These are phyloP conservation scores for Wickerhamiella kazuoi DNA, from an alignment of 805 yeast species.

Conservation along the genomic window DNA sequence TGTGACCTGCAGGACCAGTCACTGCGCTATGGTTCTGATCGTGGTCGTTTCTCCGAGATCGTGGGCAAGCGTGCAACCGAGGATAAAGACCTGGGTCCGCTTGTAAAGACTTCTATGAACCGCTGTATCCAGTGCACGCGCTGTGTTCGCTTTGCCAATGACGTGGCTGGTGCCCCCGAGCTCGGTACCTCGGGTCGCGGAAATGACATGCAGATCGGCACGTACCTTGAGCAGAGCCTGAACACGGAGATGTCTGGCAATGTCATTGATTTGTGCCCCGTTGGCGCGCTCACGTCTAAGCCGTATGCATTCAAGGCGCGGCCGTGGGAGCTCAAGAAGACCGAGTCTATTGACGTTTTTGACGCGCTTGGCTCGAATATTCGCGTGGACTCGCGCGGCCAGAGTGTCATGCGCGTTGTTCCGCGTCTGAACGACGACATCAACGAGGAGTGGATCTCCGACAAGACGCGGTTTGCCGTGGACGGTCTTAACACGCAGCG, in stretches of 20 bases:
- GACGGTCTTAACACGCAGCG: constrained; percentile 80
- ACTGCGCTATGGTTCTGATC: constrained; percentile 64
- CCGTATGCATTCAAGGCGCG: constrained; percentile 87
- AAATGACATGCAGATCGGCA: constrained; percentile 81
- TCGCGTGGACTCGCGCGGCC: constrained; percentile 73
- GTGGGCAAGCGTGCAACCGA: constrained; percentile 79
- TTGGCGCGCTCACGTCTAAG: constrained; percentile 77
- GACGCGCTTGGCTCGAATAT: constrained; percentile 72
- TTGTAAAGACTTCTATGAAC: constrained; percentile 80
- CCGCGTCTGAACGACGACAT: constrained; percentile 76
- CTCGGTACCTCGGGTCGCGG: constrained; percentile 82
- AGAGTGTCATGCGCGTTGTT: constrained; percentile 70
- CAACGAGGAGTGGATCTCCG: constrained; percentile 84
- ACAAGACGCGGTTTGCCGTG: constrained; percentile 68
- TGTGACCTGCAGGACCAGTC: constrained; percentile 85
- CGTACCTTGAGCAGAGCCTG: constrained; percentile 68
- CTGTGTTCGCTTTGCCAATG: constrained; percentile 78
- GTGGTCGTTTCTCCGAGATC: constrained; percentile 70
- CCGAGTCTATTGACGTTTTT: constrained; percentile 69
- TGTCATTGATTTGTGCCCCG: constrained; percentile 77
- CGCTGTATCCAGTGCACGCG: constrained; percentile 86
- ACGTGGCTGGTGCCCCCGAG: constrained; percentile 85
- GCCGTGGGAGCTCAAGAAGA: constrained; percentile 84
- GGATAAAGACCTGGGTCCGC: constrained; percentile 78
- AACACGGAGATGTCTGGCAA: constrained; percentile 76